Evolutionary conservation across 1,284 basidiomycete species (phyloP).

Genomic region (Pseudozyma thailandica): DNA sequence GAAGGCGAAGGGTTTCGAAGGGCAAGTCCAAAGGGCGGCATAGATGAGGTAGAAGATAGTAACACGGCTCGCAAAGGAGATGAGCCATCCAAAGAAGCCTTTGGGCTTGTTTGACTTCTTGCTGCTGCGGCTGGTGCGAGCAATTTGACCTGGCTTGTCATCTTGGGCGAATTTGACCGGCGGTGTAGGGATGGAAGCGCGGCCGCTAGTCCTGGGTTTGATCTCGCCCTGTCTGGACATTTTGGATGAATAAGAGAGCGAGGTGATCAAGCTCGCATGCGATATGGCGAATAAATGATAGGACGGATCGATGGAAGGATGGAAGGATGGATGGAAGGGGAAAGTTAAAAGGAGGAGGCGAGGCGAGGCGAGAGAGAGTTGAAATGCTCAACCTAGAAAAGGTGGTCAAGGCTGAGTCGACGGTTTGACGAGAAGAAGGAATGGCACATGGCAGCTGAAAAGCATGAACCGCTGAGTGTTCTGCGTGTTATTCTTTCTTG

Average conservation of each 20-base stretch:
- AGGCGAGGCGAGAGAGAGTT: background rate
- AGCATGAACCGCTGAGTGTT: background rate
- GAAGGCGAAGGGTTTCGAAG: constrained; percentile 60
- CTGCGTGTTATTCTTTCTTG: background rate
- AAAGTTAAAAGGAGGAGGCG: background rate
- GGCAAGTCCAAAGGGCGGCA: constrained; percentile 59
- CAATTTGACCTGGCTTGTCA: constrained; percentile 19
- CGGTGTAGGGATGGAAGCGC: constrained; percentile 41
- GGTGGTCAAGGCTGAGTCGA: constrained; percentile 29
- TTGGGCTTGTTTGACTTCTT: constrained; percentile 16
- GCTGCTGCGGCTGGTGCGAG: constrained; percentile 6
- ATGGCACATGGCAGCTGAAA: background rate
- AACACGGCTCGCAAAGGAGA: constrained; percentile 39
- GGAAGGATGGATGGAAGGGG: constrained; percentile 7
- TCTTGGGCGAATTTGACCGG: constrained; percentile 33
- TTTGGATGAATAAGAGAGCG: background rate
- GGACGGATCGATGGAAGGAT: constrained; percentile 6
- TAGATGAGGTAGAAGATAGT: constrained; percentile 52
- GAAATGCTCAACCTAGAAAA: constrained; percentile 11
- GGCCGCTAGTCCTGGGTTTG: constrained; percentile 31
- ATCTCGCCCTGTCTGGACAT: constrained; percentile 17
- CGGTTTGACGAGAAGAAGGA: too few species aligned
- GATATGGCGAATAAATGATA: background rate
- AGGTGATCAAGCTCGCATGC: constrained; percentile 19
- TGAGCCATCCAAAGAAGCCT: constrained; percentile 45